These are phyloP conservation scores for Monosporascus sp. DNA, from an alignment of 2,329 filamentous ascomycete genomes.

Conservation along the genomic window DNA sequence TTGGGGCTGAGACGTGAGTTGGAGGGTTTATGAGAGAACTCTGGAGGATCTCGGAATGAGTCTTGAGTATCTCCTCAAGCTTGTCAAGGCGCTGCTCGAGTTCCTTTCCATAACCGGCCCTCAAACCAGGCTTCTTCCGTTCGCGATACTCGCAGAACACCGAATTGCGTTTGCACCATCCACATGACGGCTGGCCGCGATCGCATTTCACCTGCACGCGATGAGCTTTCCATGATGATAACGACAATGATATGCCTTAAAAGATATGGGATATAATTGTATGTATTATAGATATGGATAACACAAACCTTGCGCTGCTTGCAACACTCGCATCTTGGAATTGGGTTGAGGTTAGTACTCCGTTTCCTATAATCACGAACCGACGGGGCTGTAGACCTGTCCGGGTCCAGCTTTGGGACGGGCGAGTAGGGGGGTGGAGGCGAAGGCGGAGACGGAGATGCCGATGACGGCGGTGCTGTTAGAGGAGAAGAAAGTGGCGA, in stretches of 20 bases:
- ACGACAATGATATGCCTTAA: background rate
- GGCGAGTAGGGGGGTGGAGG: background rate
- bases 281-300: background rate
- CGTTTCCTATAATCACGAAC: slow-evolving; percentile 7
- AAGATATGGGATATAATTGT: background rate
- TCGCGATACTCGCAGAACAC: slow-evolving; percentile 63
- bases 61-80: slow-evolving; percentile 59
- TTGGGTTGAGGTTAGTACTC: slow-evolving; percentile 29
- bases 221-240: background rate
- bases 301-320: slow-evolving; percentile 68
- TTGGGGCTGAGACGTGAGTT: slow-evolving; percentile 30
- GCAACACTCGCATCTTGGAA: slow-evolving; percentile 65
- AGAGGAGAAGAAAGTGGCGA: background rate
- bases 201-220: slow-evolving; percentile 62
- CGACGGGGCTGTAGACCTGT: background rate
- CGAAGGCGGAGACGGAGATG: slow-evolving; percentile 1
- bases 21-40: slow-evolving; percentile 41
- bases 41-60: slow-evolving; percentile 63
- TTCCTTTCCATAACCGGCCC: slow-evolving; percentile 66
- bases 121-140: slow-evolving; percentile 60
- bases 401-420: background rate
- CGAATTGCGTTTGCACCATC: slow-evolving; percentile 61
- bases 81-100: slow-evolving; percentile 67
- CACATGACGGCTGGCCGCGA: slow-evolving; percentile 65
- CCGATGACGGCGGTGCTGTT: slow-evolving; percentile 8